Evolutionary conservation across 1,139 yeast species (phyloP).

Genomic region (Pichia norvegensis): DNA sequence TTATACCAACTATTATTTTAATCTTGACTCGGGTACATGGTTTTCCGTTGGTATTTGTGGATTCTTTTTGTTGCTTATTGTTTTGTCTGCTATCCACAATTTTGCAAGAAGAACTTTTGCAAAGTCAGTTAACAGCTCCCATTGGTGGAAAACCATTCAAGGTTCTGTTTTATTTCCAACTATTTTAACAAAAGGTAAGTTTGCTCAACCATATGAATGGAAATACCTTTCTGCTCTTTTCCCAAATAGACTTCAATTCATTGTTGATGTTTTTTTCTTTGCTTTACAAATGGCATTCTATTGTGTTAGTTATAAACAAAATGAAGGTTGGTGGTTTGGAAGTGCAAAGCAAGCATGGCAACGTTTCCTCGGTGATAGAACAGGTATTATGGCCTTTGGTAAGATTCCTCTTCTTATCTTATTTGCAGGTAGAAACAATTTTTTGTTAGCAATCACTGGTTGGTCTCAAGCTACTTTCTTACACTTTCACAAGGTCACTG

Average conservation of each 20-base stretch:
- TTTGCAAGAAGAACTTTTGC: slow-evolving; percentile 12
- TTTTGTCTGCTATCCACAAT: slow-evolving; percentile 24
- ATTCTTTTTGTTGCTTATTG: slow-evolving; percentile 31
- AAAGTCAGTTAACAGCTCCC: slow-evolving; percentile 12
- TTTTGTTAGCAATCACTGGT: slow-evolving; percentile 49
- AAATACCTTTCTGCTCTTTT: slow-evolving; percentile 12
- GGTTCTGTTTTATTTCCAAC: slow-evolving; percentile 21
- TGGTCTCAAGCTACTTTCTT: slow-evolving; percentile 54
- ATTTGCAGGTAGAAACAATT: slow-evolving; percentile 59
- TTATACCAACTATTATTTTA: slow-evolving; percentile 16
- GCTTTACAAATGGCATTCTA: slow-evolving; percentile 27
- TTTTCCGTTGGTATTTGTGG: slow-evolving; percentile 35
- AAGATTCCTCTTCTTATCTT: slow-evolving; percentile 39
- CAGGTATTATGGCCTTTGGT: slow-evolving; percentile 40
- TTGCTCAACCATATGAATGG: slow-evolving; percentile 13
- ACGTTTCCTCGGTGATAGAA: slow-evolving; percentile 41
- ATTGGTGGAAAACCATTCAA: slow-evolving; percentile 15
- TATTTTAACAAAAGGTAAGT: slow-evolving; percentile 18
- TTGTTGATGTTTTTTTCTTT: slow-evolving; percentile 14
- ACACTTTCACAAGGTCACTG: slow-evolving; percentile 53
- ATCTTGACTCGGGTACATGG: slow-evolving; percentile 20
- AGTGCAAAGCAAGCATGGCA: slow-evolving; percentile 34
- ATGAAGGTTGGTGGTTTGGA: slow-evolving; percentile 34
- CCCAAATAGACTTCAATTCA: slow-evolving; percentile 55
- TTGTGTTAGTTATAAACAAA: slow-evolving; percentile 38